Conservation (phyloP, 768 basidiomycete genomes). For the Lactarius indigo region DNA sequence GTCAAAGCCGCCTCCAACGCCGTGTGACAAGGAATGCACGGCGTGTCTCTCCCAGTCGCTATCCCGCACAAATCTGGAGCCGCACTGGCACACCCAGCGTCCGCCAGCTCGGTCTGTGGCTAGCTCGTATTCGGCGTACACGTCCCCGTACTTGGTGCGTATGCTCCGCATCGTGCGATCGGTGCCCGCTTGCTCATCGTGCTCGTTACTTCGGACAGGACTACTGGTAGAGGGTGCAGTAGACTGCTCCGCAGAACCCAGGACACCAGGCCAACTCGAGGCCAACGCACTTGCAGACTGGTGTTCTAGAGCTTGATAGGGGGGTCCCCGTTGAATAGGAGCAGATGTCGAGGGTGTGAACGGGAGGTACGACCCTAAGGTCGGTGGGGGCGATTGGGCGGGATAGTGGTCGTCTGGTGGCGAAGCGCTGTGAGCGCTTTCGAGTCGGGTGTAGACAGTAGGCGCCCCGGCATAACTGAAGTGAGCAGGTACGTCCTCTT, state of each 20-base stretch:
- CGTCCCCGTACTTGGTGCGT: slow-evolving; percentile 15
- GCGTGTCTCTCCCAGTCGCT: slow-evolving; percentile 24
- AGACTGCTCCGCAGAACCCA: neutral
- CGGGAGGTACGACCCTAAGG: neutral
- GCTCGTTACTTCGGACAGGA: neutral
- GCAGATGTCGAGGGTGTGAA: neutral
- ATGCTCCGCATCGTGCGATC: slow-evolving; percentile 14
- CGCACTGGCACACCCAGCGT: slow-evolving; percentile 21
- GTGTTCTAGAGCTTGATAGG: neutral
- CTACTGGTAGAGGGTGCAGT: neutral
- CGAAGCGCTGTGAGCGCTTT: neutral
- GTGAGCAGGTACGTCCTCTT: neutral
- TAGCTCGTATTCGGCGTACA: slow-evolving; percentile 10
- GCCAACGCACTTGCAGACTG: neutral
- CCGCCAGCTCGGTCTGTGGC: neutral
- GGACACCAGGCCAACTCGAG: neutral
- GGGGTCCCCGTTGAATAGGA: neutral
- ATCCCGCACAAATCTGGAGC: slow-evolving; percentile 17
- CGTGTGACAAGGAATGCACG: slow-evolving; percentile 15
- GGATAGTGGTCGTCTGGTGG: neutral
- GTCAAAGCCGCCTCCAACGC: slow-evolving; percentile 15
- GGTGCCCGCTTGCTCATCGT: neutral
- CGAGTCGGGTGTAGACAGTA: neutral
- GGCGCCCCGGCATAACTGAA: neutral
- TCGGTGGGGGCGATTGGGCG: neutral